phyloP scores from a whole-genome alignment of 1,284 basidiomycete species.

The Meira miltonrushii region DNA sequence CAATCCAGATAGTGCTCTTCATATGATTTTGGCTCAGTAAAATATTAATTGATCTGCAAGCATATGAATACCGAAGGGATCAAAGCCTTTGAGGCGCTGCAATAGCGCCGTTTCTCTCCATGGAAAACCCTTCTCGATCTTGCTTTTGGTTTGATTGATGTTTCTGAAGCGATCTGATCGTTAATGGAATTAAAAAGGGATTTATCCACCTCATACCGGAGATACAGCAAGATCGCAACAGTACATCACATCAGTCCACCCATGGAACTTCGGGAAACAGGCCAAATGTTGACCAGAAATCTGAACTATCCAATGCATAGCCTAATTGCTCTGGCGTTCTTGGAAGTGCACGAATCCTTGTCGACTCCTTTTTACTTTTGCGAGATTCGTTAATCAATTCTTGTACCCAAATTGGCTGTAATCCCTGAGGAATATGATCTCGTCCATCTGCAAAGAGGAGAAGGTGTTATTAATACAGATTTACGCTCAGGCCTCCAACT shows the following conservation, averaged over 20 bases:
- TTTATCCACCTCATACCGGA: too few relatives aligned
- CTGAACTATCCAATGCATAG: slow-evolving; percentile 12
- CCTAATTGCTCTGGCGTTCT: slow-evolving; percentile 12
- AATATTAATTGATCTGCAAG: too few relatives aligned
- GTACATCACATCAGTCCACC: slow-evolving; percentile 17
- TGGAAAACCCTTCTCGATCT: too few relatives aligned
- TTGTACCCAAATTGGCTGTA: slow-evolving; percentile 7
- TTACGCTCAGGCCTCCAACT: not conserved
- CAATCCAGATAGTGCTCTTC: too few relatives aligned
- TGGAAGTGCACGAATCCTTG: slow-evolving; percentile 6
- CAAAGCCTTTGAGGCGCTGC: too few relatives aligned
- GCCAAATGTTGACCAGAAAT: slow-evolving; percentile 17
- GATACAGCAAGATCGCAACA: too few relatives aligned
- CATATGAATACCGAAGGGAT: too few relatives aligned
- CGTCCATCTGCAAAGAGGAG: slow-evolving; percentile 7
- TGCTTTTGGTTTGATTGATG: too few relatives aligned
- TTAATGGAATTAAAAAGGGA: too few relatives aligned
- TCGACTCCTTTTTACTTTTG: not conserved
- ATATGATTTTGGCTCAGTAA: too few relatives aligned
- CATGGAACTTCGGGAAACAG: slow-evolving; percentile 14
- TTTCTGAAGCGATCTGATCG: too few relatives aligned
- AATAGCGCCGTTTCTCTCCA: too few relatives aligned
- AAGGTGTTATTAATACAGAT: not conserved
- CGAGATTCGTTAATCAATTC: slow-evolving; percentile 14
- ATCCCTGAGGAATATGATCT: slow-evolving; percentile 12